phyloP scores from a whole-genome alignment of 1,139 yeast species.

The Eremothecium gossypii region DNA sequence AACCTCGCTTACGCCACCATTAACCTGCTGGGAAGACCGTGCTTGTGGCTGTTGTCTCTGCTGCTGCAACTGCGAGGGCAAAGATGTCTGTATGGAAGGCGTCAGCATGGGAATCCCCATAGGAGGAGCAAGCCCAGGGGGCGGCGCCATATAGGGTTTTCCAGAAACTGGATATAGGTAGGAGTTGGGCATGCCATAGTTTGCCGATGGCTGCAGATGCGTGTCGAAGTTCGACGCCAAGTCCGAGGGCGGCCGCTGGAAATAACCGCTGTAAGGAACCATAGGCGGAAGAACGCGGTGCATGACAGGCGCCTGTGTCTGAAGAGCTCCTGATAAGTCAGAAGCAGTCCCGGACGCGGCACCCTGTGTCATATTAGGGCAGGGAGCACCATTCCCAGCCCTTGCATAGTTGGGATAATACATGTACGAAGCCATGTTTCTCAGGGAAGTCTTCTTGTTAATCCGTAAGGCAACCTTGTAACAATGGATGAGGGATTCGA shows the following conservation, averaged over 20 bases:
- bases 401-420: slow-evolving; percentile 17
- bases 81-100: slow-evolving; percentile 10
- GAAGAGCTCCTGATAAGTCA: neutral
- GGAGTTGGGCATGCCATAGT: no score
- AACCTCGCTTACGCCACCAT: slow-evolving; percentile 70
- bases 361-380: no score
- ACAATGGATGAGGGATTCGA: slow-evolving; percentile 7
- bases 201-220: neutral
- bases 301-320: neutral
- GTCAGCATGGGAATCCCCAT: slow-evolving; percentile 13
- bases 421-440: slow-evolving; percentile 18
- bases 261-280: no score
- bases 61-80: slow-evolving; percentile 6
- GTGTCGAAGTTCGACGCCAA: no score
- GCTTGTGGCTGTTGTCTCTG: slow-evolving; percentile 12
- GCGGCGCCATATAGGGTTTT: slow-evolving; percentile 3
- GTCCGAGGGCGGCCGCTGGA: no score
- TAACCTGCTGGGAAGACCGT: slow-evolving; percentile 24
- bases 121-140: slow-evolving; percentile 15
- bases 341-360: no score
- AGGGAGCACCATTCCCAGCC: slow-evolving; percentile 6
- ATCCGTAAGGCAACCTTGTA: slow-evolving; percentile 1
- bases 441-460: neutral
- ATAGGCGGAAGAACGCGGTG: no score
- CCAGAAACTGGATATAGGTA: no score